A percentile compares a stretch with the other conserved stretches of the same genome.
Conservation (phyloP, 2,329 filamentous ascomycete species). For the Podosphaera xanthii region DNA sequence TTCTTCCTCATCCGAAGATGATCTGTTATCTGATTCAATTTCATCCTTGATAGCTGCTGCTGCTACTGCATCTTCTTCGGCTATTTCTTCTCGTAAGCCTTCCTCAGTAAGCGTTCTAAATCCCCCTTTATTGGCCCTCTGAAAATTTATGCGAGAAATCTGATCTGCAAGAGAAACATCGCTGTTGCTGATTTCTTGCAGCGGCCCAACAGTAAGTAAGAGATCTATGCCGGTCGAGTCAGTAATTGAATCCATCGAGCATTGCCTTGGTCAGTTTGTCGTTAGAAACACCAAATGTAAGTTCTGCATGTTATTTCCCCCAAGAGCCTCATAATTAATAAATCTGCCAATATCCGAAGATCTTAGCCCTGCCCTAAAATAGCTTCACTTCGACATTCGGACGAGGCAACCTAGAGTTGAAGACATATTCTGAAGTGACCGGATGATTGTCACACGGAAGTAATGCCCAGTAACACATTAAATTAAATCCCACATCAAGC, state of each 20-base stretch:
- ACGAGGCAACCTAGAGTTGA: too few relatives aligned
- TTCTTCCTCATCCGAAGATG: conserved; percentile 22
- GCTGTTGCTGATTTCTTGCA: conserved; percentile 29
- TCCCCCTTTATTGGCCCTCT: conserved; percentile 40
- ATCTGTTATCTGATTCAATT: conserved; percentile 22
- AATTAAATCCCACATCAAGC: too few relatives aligned
- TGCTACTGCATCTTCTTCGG: conserved; percentile 18
- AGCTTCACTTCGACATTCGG: too few relatives aligned
- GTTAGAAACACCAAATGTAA: too few relatives aligned
- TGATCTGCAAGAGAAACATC: conserved; percentile 45
- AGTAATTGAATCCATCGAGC: conserved; percentile 6
- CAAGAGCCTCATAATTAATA: too few relatives aligned
- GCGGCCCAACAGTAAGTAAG: conserved; percentile 38
- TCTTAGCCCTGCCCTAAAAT: too few relatives aligned
- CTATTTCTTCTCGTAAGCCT: conserved; percentile 45
- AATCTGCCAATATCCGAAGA: too few relatives aligned
- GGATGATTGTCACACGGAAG: too few relatives aligned
- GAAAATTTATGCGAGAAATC: conserved; percentile 51
- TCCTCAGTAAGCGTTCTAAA: conserved; percentile 63
- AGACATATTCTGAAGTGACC: too few relatives aligned
- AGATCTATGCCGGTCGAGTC: conserved; percentile 19
- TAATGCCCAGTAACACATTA: too few relatives aligned
- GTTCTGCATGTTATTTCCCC: too few relatives aligned
- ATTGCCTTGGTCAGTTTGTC: background rate
- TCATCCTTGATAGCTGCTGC: conserved; percentile 14